A percentile compares a stretch with the other conserved stretches of the same genome.
phyloP scores from a whole-genome alignment of 2,329 filamentous ascomycete species.

The Aspergillus felis region DNA sequence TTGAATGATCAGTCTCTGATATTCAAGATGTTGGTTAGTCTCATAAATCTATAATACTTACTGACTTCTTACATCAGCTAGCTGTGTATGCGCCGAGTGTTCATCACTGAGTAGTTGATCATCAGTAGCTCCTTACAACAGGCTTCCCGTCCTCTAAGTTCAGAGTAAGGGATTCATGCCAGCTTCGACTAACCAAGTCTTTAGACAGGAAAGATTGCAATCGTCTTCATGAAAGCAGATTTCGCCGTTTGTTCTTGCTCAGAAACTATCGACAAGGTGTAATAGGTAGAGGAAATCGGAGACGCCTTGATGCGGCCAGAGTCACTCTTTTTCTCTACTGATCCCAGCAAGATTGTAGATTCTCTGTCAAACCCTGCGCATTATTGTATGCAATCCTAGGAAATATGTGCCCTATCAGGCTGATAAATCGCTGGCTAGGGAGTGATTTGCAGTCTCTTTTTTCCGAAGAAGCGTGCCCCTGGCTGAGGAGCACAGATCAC shows the following conservation, averaged over 20 bases:
- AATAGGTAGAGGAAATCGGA: not conserved
- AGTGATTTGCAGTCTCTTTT: not conserved
- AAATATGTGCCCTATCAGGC: not conserved
- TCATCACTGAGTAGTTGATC: not conserved
- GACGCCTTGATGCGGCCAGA: constrained; percentile 5
- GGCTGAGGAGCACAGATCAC: not conserved
- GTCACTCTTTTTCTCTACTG: not conserved
- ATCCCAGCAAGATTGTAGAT: not conserved
- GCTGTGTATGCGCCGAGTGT: not conserved
- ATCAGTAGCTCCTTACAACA: too few species aligned
- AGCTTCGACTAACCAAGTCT: not conserved
- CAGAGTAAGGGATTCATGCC: not conserved
- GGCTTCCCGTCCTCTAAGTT: too few species aligned
- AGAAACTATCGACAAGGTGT: not conserved
- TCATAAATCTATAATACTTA: not conserved
- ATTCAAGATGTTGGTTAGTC: not conserved
- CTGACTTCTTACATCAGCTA: not conserved
- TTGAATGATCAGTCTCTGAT: not conserved
- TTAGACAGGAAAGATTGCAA: not conserved
- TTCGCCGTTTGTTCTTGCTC: not conserved
- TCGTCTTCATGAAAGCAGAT: not conserved
- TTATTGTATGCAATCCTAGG: constrained; percentile 7
- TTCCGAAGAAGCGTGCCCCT: not conserved
- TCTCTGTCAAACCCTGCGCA: not conserved
- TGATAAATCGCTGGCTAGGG: not conserved